These are phyloP conservation scores for Fusarium acutatum DNA, from an alignment of 2,329 filamentous ascomycete species.

Conservation along the genomic window DNA sequence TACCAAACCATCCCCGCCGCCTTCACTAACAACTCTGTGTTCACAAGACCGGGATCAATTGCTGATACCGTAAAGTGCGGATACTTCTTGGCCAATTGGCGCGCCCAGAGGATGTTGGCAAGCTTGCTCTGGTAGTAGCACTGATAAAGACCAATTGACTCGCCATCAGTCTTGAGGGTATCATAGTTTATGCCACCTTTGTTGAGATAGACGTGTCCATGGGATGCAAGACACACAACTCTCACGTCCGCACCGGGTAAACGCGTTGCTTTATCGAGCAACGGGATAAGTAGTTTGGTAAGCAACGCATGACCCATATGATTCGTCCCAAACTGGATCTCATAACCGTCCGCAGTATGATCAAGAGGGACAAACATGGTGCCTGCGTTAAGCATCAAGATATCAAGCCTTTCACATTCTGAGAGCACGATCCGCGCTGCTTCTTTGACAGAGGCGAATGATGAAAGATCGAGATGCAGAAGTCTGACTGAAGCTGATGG, in stretches of 20 bases:
- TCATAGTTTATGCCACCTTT: neutral
- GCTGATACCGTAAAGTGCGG: neutral
- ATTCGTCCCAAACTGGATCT: neutral
- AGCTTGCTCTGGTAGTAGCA: neutral
- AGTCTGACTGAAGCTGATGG: rapidly evolving
- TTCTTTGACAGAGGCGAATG: neutral
- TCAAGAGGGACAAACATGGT: neutral
- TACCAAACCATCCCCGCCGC: neutral
- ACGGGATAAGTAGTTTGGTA: neutral
- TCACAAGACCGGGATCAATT: neutral
- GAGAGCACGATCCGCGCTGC: neutral
- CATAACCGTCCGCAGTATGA: neutral
- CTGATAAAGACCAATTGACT: neutral
- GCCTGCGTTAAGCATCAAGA: neutral
- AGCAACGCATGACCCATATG: neutral
- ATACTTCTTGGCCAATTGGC: neutral
- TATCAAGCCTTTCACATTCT: neutral
- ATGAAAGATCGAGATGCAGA: neutral
- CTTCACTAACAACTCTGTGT: neutral
- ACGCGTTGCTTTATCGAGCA: neutral
- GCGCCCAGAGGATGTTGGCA: neutral
- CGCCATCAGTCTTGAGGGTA: neutral
- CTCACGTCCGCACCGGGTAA: neutral
- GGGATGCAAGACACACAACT: neutral
- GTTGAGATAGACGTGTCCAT: neutral